Percentiles rank a stretch among this genome's conserved stretches.
These are phyloP conservation scores for Zymoseptoria crescenta DNA, from an alignment of 2,329 filamentous ascomycete species.

Conservation along the genomic window DNA sequence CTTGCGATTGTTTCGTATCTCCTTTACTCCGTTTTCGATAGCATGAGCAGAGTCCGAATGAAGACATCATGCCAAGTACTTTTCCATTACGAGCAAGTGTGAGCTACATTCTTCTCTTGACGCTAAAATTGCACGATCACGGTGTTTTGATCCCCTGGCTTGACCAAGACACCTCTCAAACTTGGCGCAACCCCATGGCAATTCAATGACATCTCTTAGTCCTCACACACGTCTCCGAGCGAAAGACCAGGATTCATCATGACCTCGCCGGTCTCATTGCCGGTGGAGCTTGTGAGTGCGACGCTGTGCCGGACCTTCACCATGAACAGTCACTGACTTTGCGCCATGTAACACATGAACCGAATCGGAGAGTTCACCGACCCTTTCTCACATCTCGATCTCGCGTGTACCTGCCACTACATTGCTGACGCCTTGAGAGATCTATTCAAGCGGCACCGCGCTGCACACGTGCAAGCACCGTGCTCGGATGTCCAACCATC, in stretches of 20 bases:
- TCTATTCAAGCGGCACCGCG: neutral
- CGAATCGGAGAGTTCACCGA: neutral
- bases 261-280: neutral
- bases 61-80: no score
- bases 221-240: no score
- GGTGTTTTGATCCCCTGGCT: no score
- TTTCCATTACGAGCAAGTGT: no score
- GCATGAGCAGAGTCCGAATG: no score
- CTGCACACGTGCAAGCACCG: neutral
- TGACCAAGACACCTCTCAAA: no score
- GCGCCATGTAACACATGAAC: neutral
- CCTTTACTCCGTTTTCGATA: neutral
- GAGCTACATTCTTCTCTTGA: no score
- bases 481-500: neutral
- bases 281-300: neutral
- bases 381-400: neutral
- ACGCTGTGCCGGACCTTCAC: no score
- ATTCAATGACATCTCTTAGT: no score
- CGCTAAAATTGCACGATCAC: no score
- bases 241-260: neutral
- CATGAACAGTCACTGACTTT: no score
- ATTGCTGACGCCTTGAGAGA: neutral
- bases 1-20: slow-evolving; percentile 4
- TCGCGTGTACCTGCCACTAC: neutral
- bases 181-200: no score